phyloP scores from a whole-genome alignment of 2,329 filamentous ascomycete genomes.

The Fusarium subglutinans region DNA sequence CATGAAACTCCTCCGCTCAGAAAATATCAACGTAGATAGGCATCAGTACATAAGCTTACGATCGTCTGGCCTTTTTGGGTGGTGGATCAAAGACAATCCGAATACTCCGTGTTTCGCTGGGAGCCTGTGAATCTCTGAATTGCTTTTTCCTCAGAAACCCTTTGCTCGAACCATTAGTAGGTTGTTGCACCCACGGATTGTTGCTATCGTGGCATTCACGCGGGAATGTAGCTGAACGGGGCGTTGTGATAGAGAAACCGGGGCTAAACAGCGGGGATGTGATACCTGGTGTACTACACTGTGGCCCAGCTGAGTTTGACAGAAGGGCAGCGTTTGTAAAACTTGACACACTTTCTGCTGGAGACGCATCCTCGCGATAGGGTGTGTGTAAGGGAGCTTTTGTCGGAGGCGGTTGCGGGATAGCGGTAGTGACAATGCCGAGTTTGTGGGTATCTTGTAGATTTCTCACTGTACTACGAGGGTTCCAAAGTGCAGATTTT shows the following conservation, averaged over 20 bases:
- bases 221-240: constrained; percentile 20
- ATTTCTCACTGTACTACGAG: constrained; percentile 2
- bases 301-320: constrained; percentile 42
- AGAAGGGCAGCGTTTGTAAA: constrained; percentile 50
- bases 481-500: constrained; percentile 20
- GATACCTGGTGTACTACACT: constrained; percentile 38
- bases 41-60: neutral
- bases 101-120: constrained; percentile 49
- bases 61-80: constrained; percentile 40
- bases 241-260: constrained; percentile 34
- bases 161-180: neutral
- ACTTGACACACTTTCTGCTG: constrained; percentile 47
- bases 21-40: neutral
- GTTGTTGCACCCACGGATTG: constrained; percentile 34
- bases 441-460: constrained; percentile 15
- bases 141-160: constrained; percentile 35
- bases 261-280: constrained; percentile 38
- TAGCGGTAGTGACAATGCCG: constrained; percentile 28
- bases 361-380: constrained; percentile 41
- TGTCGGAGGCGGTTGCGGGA: constrained; percentile 32
- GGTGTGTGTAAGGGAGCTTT: constrained; percentile 22
- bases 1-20: constrained; percentile 10
- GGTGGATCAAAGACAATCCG: constrained; percentile 53
- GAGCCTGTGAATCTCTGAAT: constrained; percentile 43
- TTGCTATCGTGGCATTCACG: constrained; percentile 20